Evolutionary conservation across 2,329 filamentous ascomycete genomes (phyloP).

Genomic region (Elsinoe ampelina): DNA sequence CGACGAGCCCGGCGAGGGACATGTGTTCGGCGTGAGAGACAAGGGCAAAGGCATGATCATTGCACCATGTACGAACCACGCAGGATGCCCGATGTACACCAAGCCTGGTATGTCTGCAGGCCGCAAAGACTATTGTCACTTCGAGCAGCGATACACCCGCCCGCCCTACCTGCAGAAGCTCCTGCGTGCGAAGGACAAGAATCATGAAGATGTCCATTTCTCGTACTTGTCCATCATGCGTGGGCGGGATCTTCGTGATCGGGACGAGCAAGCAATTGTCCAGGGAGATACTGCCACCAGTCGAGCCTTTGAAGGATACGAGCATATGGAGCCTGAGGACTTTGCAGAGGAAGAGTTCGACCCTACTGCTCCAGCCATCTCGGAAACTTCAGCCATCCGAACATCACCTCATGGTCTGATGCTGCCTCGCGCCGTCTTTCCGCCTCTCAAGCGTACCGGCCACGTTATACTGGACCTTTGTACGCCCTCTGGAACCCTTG

Average conservation of each 20-base stretch:
- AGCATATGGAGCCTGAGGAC: conserved; percentile 28
- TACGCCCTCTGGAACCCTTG: conserved; percentile 72
- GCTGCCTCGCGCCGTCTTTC: conserved; percentile 68
- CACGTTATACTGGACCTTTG: conserved; percentile 88
- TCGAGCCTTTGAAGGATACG: conserved; percentile 64
- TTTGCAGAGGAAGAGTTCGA: conserved; percentile 7
- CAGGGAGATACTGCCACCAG: conserved; percentile 52
- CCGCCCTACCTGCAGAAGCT: conserved; percentile 74
- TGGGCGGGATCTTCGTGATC: conserved; percentile 51
- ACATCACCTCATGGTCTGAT: conserved; percentile 43
- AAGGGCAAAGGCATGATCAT: conserved; percentile 57
- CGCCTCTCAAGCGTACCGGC: conserved; percentile 76
- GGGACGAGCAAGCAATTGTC: conserved; percentile 24
- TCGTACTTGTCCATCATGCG: conserved; percentile 81
- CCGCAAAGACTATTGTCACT: conserved; percentile 84
- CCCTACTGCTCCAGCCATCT: conserved; percentile 16
- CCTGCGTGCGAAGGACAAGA: conserved; percentile 57
- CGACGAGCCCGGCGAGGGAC: conserved; percentile 18
- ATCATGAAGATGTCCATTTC: conserved; percentile 85
- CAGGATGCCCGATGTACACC: conserved; percentile 76
- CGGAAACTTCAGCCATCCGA: conserved; percentile 9
- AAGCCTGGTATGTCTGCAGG: conserved; percentile 58
- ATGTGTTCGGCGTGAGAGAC: conserved; percentile 16
- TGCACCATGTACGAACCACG: conserved; percentile 73
- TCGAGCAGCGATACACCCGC: conserved; percentile 78